phyloP scores from a whole-genome alignment of 176 grass and related monocot genomes.

The Raddia guianensis region DNA sequence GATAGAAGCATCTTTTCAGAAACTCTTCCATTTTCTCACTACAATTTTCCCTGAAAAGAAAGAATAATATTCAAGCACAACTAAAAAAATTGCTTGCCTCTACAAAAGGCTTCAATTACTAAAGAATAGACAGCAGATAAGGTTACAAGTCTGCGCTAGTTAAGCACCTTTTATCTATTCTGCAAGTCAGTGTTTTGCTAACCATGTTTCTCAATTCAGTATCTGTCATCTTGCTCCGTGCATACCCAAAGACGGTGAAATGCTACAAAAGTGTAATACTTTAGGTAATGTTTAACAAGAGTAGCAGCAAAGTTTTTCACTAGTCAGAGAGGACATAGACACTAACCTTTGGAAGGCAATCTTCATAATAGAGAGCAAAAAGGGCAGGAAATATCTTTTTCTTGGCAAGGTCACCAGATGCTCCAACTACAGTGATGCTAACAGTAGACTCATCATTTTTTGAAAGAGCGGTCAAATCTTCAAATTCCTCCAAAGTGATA shows the following conservation, averaged over 20 bases:
- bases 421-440: constrained; percentile 92
- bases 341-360: constrained; percentile 81
- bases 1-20: constrained; percentile 95
- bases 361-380: constrained; percentile 96
- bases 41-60: constrained; percentile 81
- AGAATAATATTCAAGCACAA: constrained; percentile 32
- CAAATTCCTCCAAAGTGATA: constrained; percentile 56
- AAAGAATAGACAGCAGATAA: constrained; percentile 1
- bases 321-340: not conserved
- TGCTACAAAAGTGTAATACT: constrained; percentile 51
- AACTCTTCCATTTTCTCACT: constrained; percentile 96
- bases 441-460: constrained; percentile 55
- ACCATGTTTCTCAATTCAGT: constrained; percentile 86
- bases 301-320: not conserved
- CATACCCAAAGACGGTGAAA: constrained; percentile 99
- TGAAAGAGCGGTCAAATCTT: constrained; percentile 23
- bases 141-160: not conserved
- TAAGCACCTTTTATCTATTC: constrained; percentile 87
- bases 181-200: constrained; percentile 91
- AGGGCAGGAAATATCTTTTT: constrained; percentile 99
- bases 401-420: constrained; percentile 94
- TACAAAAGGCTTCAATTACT: not conserved
- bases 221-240: constrained; percentile 98
- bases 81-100: not conserved
- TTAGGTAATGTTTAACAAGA: not conserved